Base-by-base conservation (phyloP, 1,284 basidiomycete genomes). In the Laetiporus sulphureus region DNA sequence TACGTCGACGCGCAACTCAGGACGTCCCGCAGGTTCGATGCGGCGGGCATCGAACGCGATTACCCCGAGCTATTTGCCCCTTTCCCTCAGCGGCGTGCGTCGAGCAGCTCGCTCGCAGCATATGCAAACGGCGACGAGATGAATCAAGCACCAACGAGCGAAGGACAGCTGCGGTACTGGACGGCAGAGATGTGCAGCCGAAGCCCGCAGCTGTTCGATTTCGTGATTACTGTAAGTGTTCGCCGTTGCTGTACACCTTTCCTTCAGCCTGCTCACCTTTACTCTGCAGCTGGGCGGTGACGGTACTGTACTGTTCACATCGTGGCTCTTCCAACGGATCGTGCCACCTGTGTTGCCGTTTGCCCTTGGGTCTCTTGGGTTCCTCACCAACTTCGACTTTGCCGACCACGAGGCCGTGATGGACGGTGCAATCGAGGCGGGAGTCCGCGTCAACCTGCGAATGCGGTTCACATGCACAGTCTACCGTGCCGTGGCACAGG, bases 391-490 rank as follows among this genome's bases (percentile, higher is more conserved):
- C 63, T 99, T 99, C 56, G 92, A 98, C 65, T 99, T 96, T 59
- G 76, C 79, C 30, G 78, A 94, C 57, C 87, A 95, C 68, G 77
- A 82, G 57, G 67, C 79, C 8, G 92, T 94, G 19, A 85, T 99
- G 76, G 90, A 94, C 63, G 83, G 77, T 46, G 91, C 83, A 11
- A 80, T 99, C 48, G 91, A 97, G 57, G 79, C 85, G 18, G 96
- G 96, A 15, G 95, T 99, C 48, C 86, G 95, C 16, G 93, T 99
- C 47, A 99, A 99, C 62, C 73, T 99, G 13, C 86, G 96, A 41
- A 99, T 99, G 96, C 83, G 96, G 8, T 99, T 99, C 63, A 98
- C 94, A 3, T 98, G 95, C 60, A 98, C 95, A 0, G 91, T 99
- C 11, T 99, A 96, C 62, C 86, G 94, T 29, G 86, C 91, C 2